These are phyloP conservation scores for Talaromyces sp. DNA, from an alignment of 2,329 filamentous ascomycete species.

Conservation along the genomic window DNA sequence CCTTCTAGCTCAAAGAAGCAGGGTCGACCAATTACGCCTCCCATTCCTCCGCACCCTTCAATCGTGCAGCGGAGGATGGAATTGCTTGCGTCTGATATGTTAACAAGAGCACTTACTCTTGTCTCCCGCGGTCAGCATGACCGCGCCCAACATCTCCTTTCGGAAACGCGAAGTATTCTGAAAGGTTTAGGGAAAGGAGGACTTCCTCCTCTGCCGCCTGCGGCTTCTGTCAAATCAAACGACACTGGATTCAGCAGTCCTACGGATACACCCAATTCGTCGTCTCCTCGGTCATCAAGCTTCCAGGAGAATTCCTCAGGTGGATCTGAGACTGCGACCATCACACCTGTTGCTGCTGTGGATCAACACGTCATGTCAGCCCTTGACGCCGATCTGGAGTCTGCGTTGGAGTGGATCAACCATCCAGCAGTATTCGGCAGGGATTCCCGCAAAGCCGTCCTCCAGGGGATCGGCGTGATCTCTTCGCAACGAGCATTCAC, in stretches of 20 bases:
- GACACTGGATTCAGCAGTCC: conserved; percentile 18
- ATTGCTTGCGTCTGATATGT: conserved; percentile 94
- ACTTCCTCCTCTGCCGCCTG: conserved; percentile 73
- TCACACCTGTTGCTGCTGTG: conserved; percentile 62
- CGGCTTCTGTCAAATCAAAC: conserved; percentile 31
- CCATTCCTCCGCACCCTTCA: conserved; percentile 89
- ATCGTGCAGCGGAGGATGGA: conserved; percentile 98
- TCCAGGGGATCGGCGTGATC: conserved; percentile 95
- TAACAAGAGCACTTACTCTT: conserved; percentile 83
- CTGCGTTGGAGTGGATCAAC: conserved; percentile 92
- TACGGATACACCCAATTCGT: conserved; percentile 31
- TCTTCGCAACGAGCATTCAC: conserved; percentile 91
- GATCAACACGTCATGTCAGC: conserved; percentile 76
- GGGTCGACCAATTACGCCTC: conserved; percentile 55
- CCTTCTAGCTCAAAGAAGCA: conserved; percentile 60
- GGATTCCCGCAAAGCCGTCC: conserved; percentile 88
- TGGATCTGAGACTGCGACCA: conserved; percentile 40
- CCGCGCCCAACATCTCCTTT: conserved; percentile 82
- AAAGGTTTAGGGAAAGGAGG: conserved; percentile 95
- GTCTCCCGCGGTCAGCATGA: conserved; percentile 91
- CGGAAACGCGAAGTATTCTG: conserved; percentile 88
- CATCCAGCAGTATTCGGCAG: conserved; percentile 92
- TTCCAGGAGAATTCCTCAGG: conserved; percentile 29
- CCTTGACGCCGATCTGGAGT: conserved; percentile 84
- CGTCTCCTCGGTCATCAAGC: conserved; percentile 32